Base-by-base conservation (phyloP, 305 asterid genomes). In the Nicotiana rustica region DNA sequence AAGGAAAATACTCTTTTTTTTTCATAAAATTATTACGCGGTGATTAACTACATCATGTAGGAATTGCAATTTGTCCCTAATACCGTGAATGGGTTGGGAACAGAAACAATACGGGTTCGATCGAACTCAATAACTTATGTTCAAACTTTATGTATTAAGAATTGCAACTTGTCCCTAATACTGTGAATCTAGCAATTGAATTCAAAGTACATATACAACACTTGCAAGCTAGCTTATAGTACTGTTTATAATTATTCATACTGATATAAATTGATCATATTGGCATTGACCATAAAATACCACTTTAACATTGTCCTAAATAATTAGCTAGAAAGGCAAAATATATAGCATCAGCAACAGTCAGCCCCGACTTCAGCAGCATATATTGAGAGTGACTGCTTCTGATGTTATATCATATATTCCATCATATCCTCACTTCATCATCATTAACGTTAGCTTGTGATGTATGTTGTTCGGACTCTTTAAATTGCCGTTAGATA, bases 271-370 rank as follows among this genome's bases (percentile, higher is more conserved):
- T 44, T 62, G 31, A 52, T 12, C 59, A 52, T 52, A 52, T 52
- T 70, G 17, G 35, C 33, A 41, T 41, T 17, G 10, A 47, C 19
- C 38, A 71, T 5, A 71, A 18, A 21, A 44, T 71, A 47, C 29
- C 13, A 73, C 12, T 25, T 1, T 25, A 29, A 25, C 65, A 62
- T 75, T 49, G 65, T 52, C 60, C 36, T 18, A 47, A 25, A 21
- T 52, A 52, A 35, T 69, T 69, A 47, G 18, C 61, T 67, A 64
- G 38, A 78, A 81, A 83, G 77, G 75, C 80, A 18, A 84, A 87
- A 85, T 88, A 35, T 66, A 38, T 68, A 61, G 92, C 95, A 91
- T 94, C 95, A 92, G 19, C 84, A 90, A 88, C 93, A 94, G 92
- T 94, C 95, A 91, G 3, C 81, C 88, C 80, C 70, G 9, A 29